Conservation (phyloP, 257 asterid species). For the Knoxia roxburghii region DNA sequence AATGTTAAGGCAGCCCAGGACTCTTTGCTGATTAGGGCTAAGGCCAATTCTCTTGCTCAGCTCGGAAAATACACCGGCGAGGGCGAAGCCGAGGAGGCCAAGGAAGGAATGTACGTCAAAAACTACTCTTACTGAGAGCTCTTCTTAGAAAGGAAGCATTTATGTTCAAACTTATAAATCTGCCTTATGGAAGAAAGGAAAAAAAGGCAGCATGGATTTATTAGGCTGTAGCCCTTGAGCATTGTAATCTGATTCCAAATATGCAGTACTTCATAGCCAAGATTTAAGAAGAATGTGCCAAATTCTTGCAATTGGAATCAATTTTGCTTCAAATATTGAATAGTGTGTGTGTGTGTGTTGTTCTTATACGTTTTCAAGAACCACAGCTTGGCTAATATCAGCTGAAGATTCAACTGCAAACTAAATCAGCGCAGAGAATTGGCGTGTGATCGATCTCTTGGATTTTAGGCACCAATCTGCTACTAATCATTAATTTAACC, state of each 20-base stretch:
- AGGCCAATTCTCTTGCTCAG: conserved; percentile 74
- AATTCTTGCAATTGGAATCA: background rate
- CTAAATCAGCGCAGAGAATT: background rate
- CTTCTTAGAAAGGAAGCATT: conserved; percentile 7
- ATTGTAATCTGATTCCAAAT: background rate
- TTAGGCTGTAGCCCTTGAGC: background rate
- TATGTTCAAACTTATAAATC: conserved; percentile 21
- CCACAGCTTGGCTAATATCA: too few species aligned
- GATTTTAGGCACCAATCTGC: too few species aligned
- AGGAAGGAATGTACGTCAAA: conserved; percentile 60
- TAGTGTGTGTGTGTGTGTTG: background rate
- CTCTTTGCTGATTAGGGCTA: conserved; percentile 46
- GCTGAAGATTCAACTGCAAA: background rate
- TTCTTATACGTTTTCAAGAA: background rate
- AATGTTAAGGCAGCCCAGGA: conserved; percentile 70
- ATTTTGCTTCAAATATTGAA: conserved; percentile 1
- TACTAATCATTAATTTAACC: too few species aligned
- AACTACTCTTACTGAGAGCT: conserved; percentile 54
- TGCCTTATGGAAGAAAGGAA: too few species aligned
- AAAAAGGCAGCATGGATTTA: conserved; percentile 5
- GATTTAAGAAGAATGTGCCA: background rate
- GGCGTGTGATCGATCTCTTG: background rate
- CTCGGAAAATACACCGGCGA: conserved; percentile 68
- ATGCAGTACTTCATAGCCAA: background rate
- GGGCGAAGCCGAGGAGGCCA: conserved; percentile 71